phyloP scores from a whole-genome alignment of 2,329 filamentous ascomycete species.

The Aschersonia sp. region DNA sequence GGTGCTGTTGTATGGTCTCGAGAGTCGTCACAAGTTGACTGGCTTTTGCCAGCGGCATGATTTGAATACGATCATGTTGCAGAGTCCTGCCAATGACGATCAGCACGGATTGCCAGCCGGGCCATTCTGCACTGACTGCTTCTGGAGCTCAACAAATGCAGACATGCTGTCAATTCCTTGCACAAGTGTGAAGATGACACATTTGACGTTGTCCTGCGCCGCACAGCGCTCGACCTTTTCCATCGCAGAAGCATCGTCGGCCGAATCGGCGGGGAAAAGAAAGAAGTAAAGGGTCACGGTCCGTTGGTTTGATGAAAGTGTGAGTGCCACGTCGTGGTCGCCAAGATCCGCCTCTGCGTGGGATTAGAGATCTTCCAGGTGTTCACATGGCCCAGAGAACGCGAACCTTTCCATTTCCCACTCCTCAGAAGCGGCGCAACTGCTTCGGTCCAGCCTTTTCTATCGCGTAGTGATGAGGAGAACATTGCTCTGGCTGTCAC shows the following conservation, averaged over 20 bases:
- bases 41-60: constrained; percentile 26
- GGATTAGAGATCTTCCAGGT: background rate
- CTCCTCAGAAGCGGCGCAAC: background rate
- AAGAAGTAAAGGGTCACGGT: constrained; percentile 18
- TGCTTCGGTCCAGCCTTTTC: constrained; percentile 3
- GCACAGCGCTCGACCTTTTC: constrained; percentile 25
- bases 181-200: constrained; percentile 30
- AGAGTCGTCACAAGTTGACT: constrained; percentile 22
- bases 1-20: constrained; percentile 19
- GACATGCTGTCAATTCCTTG: constrained; percentile 15
- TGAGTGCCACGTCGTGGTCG: constrained; percentile 31
- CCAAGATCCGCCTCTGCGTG: constrained; percentile 23
- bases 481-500: constrained; percentile 14
- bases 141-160: constrained; percentile 26
- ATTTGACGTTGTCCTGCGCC: constrained; percentile 20
- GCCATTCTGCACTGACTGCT: constrained; percentile 18
- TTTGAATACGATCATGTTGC: constrained; percentile 17
- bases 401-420: background rate
- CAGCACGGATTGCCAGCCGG: background rate
- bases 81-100: constrained; percentile 14
- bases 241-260: constrained; percentile 4
- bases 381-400: background rate
- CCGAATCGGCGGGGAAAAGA: constrained; percentile 19
- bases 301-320: constrained; percentile 8
- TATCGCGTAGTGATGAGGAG: constrained; percentile 11